Base-by-base conservation (phyloP, 495 filamentous ascomycete species). In the Articulospora tetracladia region DNA sequence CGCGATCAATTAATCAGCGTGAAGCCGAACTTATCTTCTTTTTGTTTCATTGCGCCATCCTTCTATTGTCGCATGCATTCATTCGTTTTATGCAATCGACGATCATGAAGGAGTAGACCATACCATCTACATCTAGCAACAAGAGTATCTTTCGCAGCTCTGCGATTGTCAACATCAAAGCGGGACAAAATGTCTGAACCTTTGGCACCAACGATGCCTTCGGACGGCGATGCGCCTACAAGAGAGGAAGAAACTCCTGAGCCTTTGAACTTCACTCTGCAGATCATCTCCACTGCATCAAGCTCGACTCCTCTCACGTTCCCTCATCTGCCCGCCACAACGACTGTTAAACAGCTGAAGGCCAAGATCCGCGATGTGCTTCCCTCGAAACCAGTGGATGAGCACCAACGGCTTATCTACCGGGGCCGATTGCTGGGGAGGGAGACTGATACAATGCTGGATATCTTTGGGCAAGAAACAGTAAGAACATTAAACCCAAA, bases 371-470 rank as follows among this genome's bases (percentile, higher is more conserved):
- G 79, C 15, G 72, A 81, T 57, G 62, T 68, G 15, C 69, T 90
- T n/a, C 70, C 76, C 4, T 77, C 73, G 34, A 81, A 76, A 10
- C 83, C 87, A 28, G 53, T 76, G 2, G 73, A 80, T 66, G 82
- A 70, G 3, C 74, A 73, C 3, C 87, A 90, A 66, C 76, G 86
- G 12, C 67, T 92, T 46, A 90, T 91, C 25, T 84, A 88, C 62
- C 74, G 81, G 57, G 89, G 88, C 8, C 82, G 81, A 51, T 70
- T 83, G 32, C 73, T 91, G 20, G 59, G 70, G 20, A 76, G 78
- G 58, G 78, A 86, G 20, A 72, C 62, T 19, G 76, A 78, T 26
- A 86, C 77, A 0, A 73, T 92, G 67, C 63, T 75, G 46, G 79
- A 82, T 19, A 68, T 90, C 0, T 81, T 91, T 64, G 79, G 79